Evolutionary conservation across 495 filamentous ascomycete genomes (phyloP).

Genomic region (Aspergillus nanangensis): DNA sequence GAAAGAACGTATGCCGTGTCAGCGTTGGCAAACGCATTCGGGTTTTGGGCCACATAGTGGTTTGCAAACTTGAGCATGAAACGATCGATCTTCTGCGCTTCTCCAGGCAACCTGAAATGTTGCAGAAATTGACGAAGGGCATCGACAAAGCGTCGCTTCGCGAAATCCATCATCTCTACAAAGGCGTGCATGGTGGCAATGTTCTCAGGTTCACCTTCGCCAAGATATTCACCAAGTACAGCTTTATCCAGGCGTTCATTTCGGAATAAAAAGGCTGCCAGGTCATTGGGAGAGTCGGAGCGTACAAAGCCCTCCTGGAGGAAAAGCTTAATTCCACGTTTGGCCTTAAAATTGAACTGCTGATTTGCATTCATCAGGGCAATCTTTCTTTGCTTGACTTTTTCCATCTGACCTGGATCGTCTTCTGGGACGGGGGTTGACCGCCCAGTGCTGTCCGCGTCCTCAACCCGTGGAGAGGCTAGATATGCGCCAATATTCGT

Average conservation of each 20-base stretch:
- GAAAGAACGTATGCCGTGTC: conserved; percentile 95
- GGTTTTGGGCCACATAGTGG: conserved; percentile 89
- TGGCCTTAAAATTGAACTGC: conserved; percentile 98
- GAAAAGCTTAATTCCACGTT: conserved; percentile 82
- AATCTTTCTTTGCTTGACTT: conserved; percentile 89
- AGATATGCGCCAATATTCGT: conserved; percentile 47
- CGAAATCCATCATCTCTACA: conserved; percentile 92
- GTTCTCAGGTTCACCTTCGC: conserved; percentile 87
- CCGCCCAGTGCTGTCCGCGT: conserved; percentile 55
- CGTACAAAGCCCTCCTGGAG: conserved; percentile 81
- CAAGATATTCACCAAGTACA: conserved; percentile 89
- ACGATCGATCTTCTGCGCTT: conserved; percentile 98
- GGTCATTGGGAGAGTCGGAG: conserved; percentile 69
- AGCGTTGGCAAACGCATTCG: conserved; percentile 95
- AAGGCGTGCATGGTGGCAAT: conserved; percentile 98
- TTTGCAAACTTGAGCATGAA: conserved; percentile 99
- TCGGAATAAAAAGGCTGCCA: conserved; percentile 75
- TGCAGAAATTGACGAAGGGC: conserved; percentile 88
- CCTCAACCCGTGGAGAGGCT: conserved; percentile 45
- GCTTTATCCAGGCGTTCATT: conserved; percentile 81
- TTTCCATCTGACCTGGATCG: conserved; percentile 87
- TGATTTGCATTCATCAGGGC: conserved; percentile 82
- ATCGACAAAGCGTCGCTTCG: conserved; percentile 90
- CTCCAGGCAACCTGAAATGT: conserved; percentile 89
- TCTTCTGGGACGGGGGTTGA: conserved; percentile 79